Evolutionary conservation across 2,329 filamentous ascomycete genomes (phyloP).

Genomic region (Ascochyta koolunga): DNA sequence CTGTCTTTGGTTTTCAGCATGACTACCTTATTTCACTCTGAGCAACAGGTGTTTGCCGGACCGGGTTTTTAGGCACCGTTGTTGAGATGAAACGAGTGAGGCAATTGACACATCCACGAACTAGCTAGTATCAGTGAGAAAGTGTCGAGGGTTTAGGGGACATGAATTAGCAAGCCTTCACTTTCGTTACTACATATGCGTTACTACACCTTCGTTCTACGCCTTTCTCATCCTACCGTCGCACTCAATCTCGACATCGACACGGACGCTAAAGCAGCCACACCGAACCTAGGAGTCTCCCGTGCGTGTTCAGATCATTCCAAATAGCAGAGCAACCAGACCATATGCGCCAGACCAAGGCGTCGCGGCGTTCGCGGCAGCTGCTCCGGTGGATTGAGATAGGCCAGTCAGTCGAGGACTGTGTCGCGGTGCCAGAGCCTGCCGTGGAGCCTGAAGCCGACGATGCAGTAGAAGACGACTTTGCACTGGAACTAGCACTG

Average conservation of each 20-base stretch:
- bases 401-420: conserved; percentile 9
- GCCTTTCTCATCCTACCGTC: neutral
- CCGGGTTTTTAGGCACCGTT: too few relatives aligned
- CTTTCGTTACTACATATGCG: neutral
- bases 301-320: neutral
- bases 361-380: conserved; percentile 7
- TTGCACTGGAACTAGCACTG: conserved; percentile 1
- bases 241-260: neutral
- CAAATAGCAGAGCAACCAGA: conserved; percentile 10
- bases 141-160: neutral
- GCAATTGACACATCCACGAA: too few relatives aligned
- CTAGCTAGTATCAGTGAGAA: neutral
- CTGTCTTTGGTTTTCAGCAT: too few relatives aligned
- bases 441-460: conserved; percentile 3
- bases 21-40: too few relatives aligned
- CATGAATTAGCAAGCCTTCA: neutral
- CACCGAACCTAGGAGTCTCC: neutral
- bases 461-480: conserved; percentile 1
- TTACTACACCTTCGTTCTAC: neutral
- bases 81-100: too few relatives aligned
- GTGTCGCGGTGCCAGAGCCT: conserved; percentile 4
- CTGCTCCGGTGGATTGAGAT: conserved; percentile 4
- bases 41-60: too few relatives aligned
- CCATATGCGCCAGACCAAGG: conserved; percentile 10
- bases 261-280: neutral